Base-by-base conservation (phyloP, 345 rosid genomes). In the Murraya paniculata region DNA sequence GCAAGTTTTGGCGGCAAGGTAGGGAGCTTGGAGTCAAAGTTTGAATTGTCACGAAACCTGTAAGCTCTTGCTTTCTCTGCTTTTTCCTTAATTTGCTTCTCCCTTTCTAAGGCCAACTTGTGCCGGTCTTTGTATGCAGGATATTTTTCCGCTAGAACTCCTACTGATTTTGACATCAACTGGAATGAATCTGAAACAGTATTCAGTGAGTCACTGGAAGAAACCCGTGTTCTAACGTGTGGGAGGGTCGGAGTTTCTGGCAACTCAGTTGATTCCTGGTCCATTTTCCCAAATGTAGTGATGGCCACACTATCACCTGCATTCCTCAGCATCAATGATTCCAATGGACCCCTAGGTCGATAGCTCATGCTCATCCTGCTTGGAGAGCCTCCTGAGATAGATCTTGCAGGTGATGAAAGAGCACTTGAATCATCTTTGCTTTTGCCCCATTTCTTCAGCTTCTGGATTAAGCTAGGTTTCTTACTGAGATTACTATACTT, bases 111-210 rank as follows among this genome's bases (percentile, higher is more conserved):
- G 58, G 97, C 97, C 79, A 96, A 77, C 87, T 89, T 96, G 80
- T 94, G 99, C 71, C 99, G 86, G 81, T 94, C 99, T 83, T 91
- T 92, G 71, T 90, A 94, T 38, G 97, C 97, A 4, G 98, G 99
- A 83, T 92, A 94, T 78, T 96, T 96, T 79, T 92, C 98, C 76
- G 88, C 89, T 79, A 89, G 67, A 75, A 89, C 93, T 75, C 92
- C 91, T 76, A 90, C 92, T 1, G 99, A 92, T 83, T 91, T 94
- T 45, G 99, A 94, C 97, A 96, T 94, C 84, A 96, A 80, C 0
- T 90, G 94, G 85, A 96, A 94, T 22, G 99, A 94, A 25, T 93
- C 25, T 68, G 91, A 88, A 78, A 96, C 95, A 31, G 82, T 58
- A 79, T 95, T 88, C 82, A 88, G 83, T 8, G 92, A 70, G 79